Evolutionary conservation across 2,329 filamentous ascomycete species (phyloP).

Genomic region (Hypoxylon sp.): DNA sequence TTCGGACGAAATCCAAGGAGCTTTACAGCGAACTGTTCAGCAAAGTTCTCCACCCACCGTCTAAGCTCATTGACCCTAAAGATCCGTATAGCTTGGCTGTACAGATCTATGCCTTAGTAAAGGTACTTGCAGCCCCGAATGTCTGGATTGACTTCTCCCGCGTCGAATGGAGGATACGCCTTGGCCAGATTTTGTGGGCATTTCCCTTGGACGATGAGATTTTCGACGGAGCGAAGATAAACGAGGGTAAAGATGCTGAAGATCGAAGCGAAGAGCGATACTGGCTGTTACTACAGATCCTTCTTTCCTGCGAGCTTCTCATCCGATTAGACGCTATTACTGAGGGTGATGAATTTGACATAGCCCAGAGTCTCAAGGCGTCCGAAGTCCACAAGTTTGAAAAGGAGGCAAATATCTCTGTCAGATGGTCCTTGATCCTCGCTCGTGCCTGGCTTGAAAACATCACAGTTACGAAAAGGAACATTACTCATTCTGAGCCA

Average conservation of each 20-base stretch:
- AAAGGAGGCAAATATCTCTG: slow-evolving; percentile 71
- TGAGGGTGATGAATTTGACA: slow-evolving; percentile 69
- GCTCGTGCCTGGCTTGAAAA: slow-evolving; percentile 78
- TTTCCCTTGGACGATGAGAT: slow-evolving; percentile 65
- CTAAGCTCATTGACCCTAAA: slow-evolving; percentile 68
- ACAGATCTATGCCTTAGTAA: slow-evolving; percentile 78
- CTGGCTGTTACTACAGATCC: slow-evolving; percentile 76
- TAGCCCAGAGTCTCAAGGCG: slow-evolving; percentile 64
- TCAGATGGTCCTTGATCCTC: slow-evolving; percentile 76
- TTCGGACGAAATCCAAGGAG: slow-evolving; percentile 66
- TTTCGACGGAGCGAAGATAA: slow-evolving; percentile 67
- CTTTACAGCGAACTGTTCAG: slow-evolving; percentile 75
- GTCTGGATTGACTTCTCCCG: slow-evolving; percentile 82
- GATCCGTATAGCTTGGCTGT: slow-evolving; percentile 76
- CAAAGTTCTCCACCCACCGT: slow-evolving; percentile 71
- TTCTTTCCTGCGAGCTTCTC: slow-evolving; percentile 76
- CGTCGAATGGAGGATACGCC: slow-evolving; percentile 80
- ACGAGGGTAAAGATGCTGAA: slow-evolving; percentile 63
- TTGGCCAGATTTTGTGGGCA: slow-evolving; percentile 81
- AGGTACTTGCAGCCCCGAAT: slow-evolving; percentile 74
- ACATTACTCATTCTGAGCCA: slow-evolving; percentile 55
- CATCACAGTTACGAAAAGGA: slow-evolving; percentile 68
- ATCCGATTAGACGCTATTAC: slow-evolving; percentile 75
- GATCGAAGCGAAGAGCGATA: slow-evolving; percentile 74
- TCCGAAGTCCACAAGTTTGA: slow-evolving; percentile 73